A percentile compares a stretch with the other conserved stretches of the same genome.
Conservation (phyloP, 2,329 filamentous ascomycete species). For the Nannizziopsis barbatae region DNA sequence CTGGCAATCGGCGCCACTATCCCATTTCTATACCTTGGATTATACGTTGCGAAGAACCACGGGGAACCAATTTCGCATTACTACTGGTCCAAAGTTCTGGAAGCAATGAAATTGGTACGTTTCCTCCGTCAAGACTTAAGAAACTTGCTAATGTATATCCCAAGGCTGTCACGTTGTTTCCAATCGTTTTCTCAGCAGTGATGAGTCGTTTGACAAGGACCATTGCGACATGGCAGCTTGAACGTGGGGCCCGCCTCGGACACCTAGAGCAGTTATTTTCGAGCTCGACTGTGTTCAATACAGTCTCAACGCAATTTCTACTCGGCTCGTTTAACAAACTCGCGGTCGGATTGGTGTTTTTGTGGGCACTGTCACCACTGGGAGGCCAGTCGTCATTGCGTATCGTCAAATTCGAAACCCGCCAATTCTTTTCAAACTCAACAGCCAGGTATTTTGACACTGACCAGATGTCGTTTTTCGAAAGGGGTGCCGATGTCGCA, state of each 20-base stretch:
- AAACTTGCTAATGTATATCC: neutral
- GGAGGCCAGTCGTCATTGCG: conserved; percentile 10
- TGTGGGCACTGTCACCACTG: conserved; percentile 11
- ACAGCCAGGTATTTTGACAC: conserved; percentile 7
- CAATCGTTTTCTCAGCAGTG: conserved; percentile 12
- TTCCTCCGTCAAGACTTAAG: neutral
- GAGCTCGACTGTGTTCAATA: conserved; percentile 12
- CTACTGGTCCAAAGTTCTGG: conserved; percentile 6
- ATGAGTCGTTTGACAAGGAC: conserved; percentile 11
- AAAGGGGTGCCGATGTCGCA: neutral
- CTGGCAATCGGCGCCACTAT: neutral
- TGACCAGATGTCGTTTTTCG: conserved; percentile 9
- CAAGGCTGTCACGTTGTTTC: conserved; percentile 11
- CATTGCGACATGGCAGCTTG: conserved; percentile 10
- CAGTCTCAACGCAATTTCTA: conserved; percentile 12
- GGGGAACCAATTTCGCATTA: neutral
- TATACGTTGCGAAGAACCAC: neutral
- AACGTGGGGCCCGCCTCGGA: conserved; percentile 9
- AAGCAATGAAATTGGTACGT: conserved; percentile 11
- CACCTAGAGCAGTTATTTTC: conserved; percentile 11
- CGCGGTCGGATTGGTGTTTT: conserved; percentile 7
- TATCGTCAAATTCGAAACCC: conserved; percentile 3
- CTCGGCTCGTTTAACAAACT: conserved; percentile 11
- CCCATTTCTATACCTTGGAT: conserved; percentile 9
- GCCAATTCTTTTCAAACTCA: neutral